Evolutionary conservation across 305 asterid species (phyloP), one percentile per base, ranked within the genome.

Genomic region (Fraxinus albicans): DNA sequence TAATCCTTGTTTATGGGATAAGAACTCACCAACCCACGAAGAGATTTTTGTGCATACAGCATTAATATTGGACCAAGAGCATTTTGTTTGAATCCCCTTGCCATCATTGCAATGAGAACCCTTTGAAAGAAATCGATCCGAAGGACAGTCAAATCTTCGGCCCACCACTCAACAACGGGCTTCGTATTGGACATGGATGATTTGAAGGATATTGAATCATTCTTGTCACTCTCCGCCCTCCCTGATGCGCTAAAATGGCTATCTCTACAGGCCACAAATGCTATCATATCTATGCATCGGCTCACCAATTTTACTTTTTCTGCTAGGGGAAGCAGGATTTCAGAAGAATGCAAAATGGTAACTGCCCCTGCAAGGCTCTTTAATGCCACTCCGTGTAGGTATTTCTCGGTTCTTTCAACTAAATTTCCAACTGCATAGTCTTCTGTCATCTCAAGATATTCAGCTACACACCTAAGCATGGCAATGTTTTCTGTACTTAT

Each of bases 11-110:
- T 27, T 44, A 55, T 13, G 87, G 86, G 74, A 35, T 50, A 88
- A 89, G 91, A 82, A 86, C 97, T 94, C 91, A 95, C 99, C 99
- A 95, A 89, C 87, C 98, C 97, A 81, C 97, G 92, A 73, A 95
- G 97, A 60, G 93, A 89, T 77, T 93, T 95, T 88, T 94, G 97
- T 0, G 93, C 95, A 35, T 95, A 95, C 36, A 94, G 86, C 99
- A 91, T 89, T 65, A 95, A 90, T 50, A 95, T 92, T 17, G 95
- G 98, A 76, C 95, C 97, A 8, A 95, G 92, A 9, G 93, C 91
- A 31, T 86, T 86, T 13, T 88, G 97, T 86, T 94, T 87, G 84
- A 94, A 94, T 33, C 98, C 99, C 80, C 94, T 89, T 10, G 88
- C 87, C 83, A 93, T 81, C 97, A 94, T 94, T 3, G 99, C 97